Conservation (phyloP, 495 filamentous ascomycete genomes). For the Podospora pseudocomata region DNA sequence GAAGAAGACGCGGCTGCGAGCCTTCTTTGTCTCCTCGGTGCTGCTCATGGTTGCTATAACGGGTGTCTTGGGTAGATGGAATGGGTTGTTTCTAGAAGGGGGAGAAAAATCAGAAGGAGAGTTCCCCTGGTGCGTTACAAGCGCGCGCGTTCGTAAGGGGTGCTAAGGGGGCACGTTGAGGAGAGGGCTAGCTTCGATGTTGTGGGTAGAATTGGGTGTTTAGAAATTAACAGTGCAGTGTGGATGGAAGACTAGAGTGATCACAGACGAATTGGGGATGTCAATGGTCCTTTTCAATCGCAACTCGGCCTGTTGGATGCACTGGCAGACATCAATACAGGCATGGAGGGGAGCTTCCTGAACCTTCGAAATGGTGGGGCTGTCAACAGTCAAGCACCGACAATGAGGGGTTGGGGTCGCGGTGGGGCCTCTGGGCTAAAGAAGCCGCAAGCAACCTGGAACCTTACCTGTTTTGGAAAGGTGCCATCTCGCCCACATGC, state of each 20-base stretch:
- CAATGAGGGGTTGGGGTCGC: conserved; percentile 2
- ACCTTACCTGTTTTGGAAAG: conserved; percentile 6
- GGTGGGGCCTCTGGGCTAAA: background rate
- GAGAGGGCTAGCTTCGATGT: background rate
- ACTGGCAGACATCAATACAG: conserved; percentile 8
- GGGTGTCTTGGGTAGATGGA: background rate
- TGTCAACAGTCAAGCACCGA: conserved; percentile 8
- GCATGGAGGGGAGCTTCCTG: conserved; percentile 27
- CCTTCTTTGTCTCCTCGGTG: conserved; percentile 37
- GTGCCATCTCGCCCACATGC: background rate
- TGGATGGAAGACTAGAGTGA: background rate
- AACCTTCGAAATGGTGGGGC: conserved; percentile 36
- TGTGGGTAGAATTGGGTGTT: background rate
- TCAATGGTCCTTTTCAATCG: background rate
- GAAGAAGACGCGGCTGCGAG: conserved; percentile 77
- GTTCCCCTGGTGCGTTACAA: background rate
- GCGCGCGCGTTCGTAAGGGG: no score
- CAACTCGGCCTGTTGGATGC: background rate
- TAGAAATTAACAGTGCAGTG: background rate
- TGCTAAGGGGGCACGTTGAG: background rate
- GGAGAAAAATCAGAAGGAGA: background rate
- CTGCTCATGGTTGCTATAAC: conserved; percentile 27
- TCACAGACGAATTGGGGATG: background rate
- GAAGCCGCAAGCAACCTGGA: background rate
- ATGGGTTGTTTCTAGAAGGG: background rate